A percentile compares a stretch with the other conserved stretches of the same genome.
Evolutionary conservation across 1,284 basidiomycete genomes (phyloP).

Genomic region (Entoloma clypeatum): DNA sequence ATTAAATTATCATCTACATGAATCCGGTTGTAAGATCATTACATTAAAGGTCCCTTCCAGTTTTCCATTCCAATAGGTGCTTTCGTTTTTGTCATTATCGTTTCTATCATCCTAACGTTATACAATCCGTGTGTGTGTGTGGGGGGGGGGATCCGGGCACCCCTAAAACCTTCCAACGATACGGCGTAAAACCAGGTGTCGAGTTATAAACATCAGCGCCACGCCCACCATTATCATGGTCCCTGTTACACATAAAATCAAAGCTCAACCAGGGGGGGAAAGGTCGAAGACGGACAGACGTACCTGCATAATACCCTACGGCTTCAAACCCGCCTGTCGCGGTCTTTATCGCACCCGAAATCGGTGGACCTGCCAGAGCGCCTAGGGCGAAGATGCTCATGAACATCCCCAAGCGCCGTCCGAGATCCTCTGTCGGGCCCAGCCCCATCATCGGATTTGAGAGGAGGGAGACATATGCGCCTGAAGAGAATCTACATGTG

Average conservation of each 20-base stretch:
- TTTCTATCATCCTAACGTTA: not conserved
- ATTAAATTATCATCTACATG: no score
- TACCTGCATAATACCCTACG: constrained; percentile 64
- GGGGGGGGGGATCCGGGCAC: not conserved
- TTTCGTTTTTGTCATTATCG: not conserved
- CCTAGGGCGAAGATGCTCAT: constrained; percentile 42
- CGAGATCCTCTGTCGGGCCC: constrained; percentile 57
- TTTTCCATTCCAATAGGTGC: no score
- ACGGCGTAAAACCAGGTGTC: constrained; percentile 34
- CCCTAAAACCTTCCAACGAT: constrained; percentile 35
- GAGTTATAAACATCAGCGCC: constrained; percentile 31
- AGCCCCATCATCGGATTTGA: constrained; percentile 54
- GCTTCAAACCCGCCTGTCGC: constrained; percentile 46
- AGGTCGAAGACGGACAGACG: constrained; percentile 4
- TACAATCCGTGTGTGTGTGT: not conserved
- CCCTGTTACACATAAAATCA: constrained; percentile 23
- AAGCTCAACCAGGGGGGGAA: not conserved
- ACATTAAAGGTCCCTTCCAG: no score
- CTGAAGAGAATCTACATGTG: constrained; percentile 35
- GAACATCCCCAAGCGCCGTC: constrained; percentile 60
- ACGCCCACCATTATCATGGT: constrained; percentile 36
- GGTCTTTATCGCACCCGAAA: constrained; percentile 58
- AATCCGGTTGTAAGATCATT: no score
- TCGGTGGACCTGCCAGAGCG: constrained; percentile 55
- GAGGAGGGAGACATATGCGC: constrained; percentile 54